Percentiles rank a stretch among this genome's conserved stretches.
Conservation (phyloP, 2,329 filamentous ascomycete genomes). For the Albophoma yamanashiensis region DNA sequence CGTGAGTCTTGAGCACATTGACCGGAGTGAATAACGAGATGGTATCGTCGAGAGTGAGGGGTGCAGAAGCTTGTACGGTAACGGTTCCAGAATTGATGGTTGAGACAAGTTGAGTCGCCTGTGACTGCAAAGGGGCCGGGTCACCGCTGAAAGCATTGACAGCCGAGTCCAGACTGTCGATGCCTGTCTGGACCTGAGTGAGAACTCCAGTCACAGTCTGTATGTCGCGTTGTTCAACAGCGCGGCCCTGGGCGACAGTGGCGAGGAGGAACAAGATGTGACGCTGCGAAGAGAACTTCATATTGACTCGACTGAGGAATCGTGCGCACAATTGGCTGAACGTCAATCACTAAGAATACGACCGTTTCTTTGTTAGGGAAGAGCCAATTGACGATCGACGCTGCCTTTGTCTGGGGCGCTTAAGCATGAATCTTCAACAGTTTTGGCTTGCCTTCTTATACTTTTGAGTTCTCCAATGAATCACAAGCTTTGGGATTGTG, state of each 20-base stretch:
- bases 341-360: neutral
- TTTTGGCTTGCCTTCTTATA: neutral
- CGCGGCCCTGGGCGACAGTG: neutral
- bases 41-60: neutral
- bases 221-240: constrained; percentile 1
- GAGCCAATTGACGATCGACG: neutral
- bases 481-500: neutral
- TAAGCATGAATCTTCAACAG: neutral
- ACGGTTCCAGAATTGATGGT: neutral
- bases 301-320: neutral
- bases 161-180: neutral
- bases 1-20: neutral
- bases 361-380: neutral
- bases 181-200: neutral
- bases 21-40: neutral
- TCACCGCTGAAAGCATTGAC: constrained; percentile 1
- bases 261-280: neutral
- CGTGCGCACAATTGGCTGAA: neutral
- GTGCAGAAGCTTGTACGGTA: neutral
- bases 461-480: neutral
- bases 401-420: neutral
- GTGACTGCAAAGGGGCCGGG: neutral
- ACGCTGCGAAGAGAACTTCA: constrained; percentile 2
- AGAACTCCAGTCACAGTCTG: neutral
- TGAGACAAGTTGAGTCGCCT: neutral